These are phyloP conservation scores for Macrolepiota albuminosa DNA, from an alignment of 768 basidiomycete species.

Conservation along the genomic window DNA sequence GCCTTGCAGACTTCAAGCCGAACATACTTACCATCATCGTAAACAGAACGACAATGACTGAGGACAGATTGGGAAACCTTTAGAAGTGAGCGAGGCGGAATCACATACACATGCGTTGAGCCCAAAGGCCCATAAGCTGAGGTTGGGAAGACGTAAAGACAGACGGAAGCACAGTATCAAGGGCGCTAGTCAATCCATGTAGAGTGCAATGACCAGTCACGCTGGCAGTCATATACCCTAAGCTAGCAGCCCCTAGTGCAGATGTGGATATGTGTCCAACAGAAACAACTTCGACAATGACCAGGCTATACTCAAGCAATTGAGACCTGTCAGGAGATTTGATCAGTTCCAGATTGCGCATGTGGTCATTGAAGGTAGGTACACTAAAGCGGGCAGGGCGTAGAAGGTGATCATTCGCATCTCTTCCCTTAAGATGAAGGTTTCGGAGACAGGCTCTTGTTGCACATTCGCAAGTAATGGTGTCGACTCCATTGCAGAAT, in stretches of 20 bases:
- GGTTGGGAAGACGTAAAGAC: conserved; percentile 91
- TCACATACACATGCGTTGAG: conserved; percentile 75
- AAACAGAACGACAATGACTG: conserved; percentile 57
- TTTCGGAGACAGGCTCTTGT: conserved; percentile 11
- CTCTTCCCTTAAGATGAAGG: conserved; percentile 48
- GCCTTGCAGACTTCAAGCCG: conserved; percentile 1
- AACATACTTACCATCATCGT: conserved; percentile 48
- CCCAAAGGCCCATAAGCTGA: conserved; percentile 83
- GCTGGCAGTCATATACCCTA: conserved; percentile 68
- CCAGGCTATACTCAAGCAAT: conserved; percentile 79
- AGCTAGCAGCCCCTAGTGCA: conserved; percentile 77
- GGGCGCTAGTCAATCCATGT: conserved; percentile 73
- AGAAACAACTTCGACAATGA: conserved; percentile 79
- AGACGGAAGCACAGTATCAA: conserved; percentile 91
- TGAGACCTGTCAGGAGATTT: conserved; percentile 47
- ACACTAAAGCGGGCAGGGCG: conserved; percentile 69
- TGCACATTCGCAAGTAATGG: conserved; percentile 48
- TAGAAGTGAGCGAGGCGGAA: background rate
- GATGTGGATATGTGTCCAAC: conserved; percentile 89
- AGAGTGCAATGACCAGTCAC: conserved; percentile 74
- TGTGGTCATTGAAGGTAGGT: conserved; percentile 18
- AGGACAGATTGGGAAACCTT: background rate
- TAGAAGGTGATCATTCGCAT: conserved; percentile 52
- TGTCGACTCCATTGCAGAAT: conserved; percentile 39
- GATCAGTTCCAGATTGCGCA: background rate